Evolutionary conservation across 164 flowering plant genomes (phyloP), one percentile per base, ranked within the genome.

Genomic region (Nelumbo lutea): DNA sequence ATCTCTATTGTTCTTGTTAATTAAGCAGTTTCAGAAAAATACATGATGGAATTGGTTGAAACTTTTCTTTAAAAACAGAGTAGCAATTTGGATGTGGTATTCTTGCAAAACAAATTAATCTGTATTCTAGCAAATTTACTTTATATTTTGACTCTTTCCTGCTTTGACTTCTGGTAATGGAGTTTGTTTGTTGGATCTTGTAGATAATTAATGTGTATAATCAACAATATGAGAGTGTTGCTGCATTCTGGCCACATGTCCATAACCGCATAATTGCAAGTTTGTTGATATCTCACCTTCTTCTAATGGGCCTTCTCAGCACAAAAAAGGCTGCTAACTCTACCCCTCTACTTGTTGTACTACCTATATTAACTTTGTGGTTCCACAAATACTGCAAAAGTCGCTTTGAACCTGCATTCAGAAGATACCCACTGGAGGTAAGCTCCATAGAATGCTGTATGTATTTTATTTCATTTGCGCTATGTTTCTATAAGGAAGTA

Each of bases 181-280:
- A 58, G 51, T 46, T 55, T 40, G 48, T 0, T 9, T 66, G 38
- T 47, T 53, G 52, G 43, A 55, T 76, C 38, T 2, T 64, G 67
- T 87, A 95, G 99, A 80, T 95, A 64, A 90, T 95, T 66, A 95
- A 95, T 73, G 99, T 95, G 64, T 95, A 95, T 80, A 70, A 89
- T 69, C 98, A 90, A 81, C 82, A 75, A 70, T 95, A 95, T 63
- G 99, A 95, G 78, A 95, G 98, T 77, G 90, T 68, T 65, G 99
- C 84, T 66, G 97, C 98, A 67, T 93, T 90, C 73, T 95, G 99
- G 99, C 99, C 99, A 46, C 91, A 85, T 66, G 97, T 95, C 69
- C 99, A 95, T 53, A 79, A 85, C 71, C 97, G 97, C 63, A 87
- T 95, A 43, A 78, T 95, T 50, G 92, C 87, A 56, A 86, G 97